These are phyloP conservation scores for Pythium biforme DNA, from an alignment of 352 stramenopile genomes.

Conservation along the genomic window DNA sequence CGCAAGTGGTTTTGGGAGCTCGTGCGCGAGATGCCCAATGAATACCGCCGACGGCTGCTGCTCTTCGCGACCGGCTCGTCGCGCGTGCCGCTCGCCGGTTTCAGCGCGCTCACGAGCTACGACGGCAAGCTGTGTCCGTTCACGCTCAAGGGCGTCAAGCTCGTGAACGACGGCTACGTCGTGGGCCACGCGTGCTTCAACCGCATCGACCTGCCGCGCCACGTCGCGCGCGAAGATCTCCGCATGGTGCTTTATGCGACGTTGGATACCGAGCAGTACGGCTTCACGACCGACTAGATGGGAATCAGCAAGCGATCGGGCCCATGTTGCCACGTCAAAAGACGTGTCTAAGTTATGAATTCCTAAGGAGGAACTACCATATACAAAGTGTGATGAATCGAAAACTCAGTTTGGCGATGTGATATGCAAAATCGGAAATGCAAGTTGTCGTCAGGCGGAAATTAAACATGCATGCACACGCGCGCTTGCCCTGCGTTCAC, in stretches of 20 bases:
- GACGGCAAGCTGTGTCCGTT: conserved; percentile 76
- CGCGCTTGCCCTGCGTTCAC: no score
- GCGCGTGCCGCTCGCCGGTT: conserved; percentile 74
- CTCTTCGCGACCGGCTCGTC: conserved; percentile 82
- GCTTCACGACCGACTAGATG: conserved; percentile 54
- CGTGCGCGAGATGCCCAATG: conserved; percentile 85
- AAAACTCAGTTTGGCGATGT: neutral
- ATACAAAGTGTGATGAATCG: neutral
- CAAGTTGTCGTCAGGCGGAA: no score
- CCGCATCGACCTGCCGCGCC: conserved; percentile 92
- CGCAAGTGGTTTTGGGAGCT: conserved; percentile 96
- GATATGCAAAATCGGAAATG: no score
- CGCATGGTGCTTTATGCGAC: conserved; percentile 44
- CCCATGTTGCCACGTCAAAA: neutral
- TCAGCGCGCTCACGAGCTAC: conserved; percentile 73
- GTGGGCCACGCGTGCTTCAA: conserved; percentile 77
- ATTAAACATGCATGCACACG: no score
- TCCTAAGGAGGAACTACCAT: neutral
- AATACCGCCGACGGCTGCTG: conserved; percentile 71
- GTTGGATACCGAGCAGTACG: conserved; percentile 52
- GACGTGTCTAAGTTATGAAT: conserved; percentile 16
- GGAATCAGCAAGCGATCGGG: neutral
- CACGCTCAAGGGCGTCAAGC: conserved; percentile 53
- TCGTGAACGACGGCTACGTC: conserved; percentile 27
- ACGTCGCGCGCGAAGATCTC: conserved; percentile 83